These are phyloP conservation scores for Cucurbita maxima DNA, from an alignment of 306 rosid species.

Conservation along the genomic window DNA sequence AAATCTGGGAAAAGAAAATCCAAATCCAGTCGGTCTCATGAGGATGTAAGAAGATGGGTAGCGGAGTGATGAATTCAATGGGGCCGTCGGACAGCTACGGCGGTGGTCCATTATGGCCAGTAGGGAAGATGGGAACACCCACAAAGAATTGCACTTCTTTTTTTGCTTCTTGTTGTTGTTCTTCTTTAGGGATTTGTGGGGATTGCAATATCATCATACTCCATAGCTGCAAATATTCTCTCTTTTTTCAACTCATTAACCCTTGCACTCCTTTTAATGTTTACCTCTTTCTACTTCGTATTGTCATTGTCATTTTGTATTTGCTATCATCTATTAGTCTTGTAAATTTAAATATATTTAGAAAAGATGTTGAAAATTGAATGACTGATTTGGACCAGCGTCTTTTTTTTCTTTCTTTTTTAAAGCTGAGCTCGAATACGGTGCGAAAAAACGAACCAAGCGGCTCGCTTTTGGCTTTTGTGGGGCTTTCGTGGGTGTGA, in stretches of 20 bases:
- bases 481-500: background rate
- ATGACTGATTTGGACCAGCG: background rate
- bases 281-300: too few species aligned
- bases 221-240: background rate
- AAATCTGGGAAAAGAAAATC: too few species aligned
- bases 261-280: too few species aligned
- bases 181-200: background rate
- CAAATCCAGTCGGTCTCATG: background rate
- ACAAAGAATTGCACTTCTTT: background rate
- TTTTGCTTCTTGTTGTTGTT: background rate
- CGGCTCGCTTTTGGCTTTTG: background rate
- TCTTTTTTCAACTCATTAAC: too few species aligned
- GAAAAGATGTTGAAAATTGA: background rate
- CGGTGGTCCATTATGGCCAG: background rate
- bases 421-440: background rate
- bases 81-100: background rate
- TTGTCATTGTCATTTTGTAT: too few species aligned
- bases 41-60: background rate
- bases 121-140: background rate
- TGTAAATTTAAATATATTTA: background rate
- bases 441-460: background rate
- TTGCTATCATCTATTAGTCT: too few species aligned
- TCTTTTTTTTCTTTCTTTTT: background rate
- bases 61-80: slow-evolving; percentile 1
- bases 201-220: background rate